These are phyloP conservation scores for Pseudogymnoascus sp. DNA, from an alignment of 2,329 filamentous ascomycete species.

Conservation along the genomic window DNA sequence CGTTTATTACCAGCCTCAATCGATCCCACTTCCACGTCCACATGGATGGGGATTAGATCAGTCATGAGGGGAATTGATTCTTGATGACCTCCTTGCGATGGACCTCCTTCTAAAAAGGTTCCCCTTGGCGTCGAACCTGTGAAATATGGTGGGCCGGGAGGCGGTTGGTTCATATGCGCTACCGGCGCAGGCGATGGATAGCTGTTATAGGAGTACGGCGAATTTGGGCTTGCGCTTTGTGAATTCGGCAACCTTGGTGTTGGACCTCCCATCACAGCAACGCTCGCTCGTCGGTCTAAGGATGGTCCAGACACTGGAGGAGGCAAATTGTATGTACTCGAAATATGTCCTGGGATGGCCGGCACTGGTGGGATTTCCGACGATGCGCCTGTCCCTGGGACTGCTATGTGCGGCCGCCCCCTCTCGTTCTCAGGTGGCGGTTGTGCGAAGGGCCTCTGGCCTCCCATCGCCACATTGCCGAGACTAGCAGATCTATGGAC, in stretches of 20 bases:
- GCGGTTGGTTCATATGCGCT: constrained; percentile 21
- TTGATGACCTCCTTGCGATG: constrained; percentile 23
- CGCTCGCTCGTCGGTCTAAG: constrained; percentile 27
- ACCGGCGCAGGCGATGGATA: constrained; percentile 32
- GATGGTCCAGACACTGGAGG: constrained; percentile 33
- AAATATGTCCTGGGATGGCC: constrained; percentile 15
- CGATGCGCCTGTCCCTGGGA: constrained; percentile 30
- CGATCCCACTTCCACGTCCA: constrained; percentile 76
- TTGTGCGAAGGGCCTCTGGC: not conserved
- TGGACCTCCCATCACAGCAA: constrained; percentile 32
- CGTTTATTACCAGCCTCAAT: constrained; percentile 79
- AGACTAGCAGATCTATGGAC: constrained; percentile 50
- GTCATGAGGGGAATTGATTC: constrained; percentile 27
- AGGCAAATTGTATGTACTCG: constrained; percentile 25
- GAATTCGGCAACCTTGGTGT: constrained; percentile 21
- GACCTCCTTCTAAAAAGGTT: constrained; percentile 21
- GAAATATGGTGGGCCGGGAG: constrained; percentile 23
- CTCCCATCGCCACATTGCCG: constrained; percentile 32
- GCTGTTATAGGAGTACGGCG: constrained; percentile 40
- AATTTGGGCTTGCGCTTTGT: constrained; percentile 38
- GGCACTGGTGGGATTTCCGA: constrained; percentile 40
- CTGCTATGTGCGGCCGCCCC: constrained; percentile 35
- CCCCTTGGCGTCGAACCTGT: constrained; percentile 24
- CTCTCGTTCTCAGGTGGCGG: constrained; percentile 16
- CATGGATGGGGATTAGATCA: constrained; percentile 42